Evolutionary conservation across 225 moss, liverwort and hornwort species (phyloP), one percentile per base, ranked within the genome.

Genomic region (Rhytidiadelphus loreus): DNA sequence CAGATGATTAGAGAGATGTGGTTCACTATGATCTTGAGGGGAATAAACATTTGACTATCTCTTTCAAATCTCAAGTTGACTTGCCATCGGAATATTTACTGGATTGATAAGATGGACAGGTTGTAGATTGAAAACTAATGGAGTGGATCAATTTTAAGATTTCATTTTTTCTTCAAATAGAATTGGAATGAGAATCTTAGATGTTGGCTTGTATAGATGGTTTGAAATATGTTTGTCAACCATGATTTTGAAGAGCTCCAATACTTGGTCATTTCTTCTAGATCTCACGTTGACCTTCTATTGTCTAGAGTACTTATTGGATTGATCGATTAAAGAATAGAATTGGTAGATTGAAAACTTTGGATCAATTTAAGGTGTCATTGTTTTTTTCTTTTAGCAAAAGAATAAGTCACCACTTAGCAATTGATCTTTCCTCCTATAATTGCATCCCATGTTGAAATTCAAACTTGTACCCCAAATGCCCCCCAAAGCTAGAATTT

Each of bases 401-500:
- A 39, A 57, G 17, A 39, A 17, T 78, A 26, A n/a, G 3, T 17
- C 12, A 28, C 55, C n/a, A 39, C 7, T 18, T 24, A 56, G 12
- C 3, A 11, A 11, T 28, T 28, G 28, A 39, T 56, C 18, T 57
- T 57, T 57, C 28, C 3, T 39, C 19, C 8, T 57, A 28, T 18
- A 57, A 39, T 39, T 39, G 78, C 16, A 16, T 6, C 5, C 26
- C 11, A 17, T 79, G 2, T 16, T 39, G 12, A 79, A 57, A 12
- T 57, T 8, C 7, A 57, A 57, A 4, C 7, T n/a, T 28, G 3
- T 33, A 3, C 13, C 0, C 1, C 0, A 33, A 33, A 33, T 0
- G 0, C 21, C 33, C 13, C 21, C 33, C 13, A 52, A 13, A 8
- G 22, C 8, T 33, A 52, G 13, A 75, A 33, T 50, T 50, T 50